phyloP scores from a whole-genome alignment of 169 alveolate genomes.

The Amoebophrya sp. region DNA sequence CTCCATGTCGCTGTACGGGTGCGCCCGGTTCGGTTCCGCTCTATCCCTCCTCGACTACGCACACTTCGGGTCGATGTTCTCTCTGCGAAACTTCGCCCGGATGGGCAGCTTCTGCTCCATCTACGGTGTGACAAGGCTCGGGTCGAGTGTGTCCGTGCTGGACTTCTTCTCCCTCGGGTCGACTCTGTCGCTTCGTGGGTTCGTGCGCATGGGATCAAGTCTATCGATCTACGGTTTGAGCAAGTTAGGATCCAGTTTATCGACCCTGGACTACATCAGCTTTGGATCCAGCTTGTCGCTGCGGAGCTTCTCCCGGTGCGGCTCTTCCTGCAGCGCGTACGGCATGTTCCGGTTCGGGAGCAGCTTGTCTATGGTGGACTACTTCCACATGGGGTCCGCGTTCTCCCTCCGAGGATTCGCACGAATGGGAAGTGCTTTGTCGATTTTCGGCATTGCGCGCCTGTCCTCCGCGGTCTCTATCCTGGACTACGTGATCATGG shows the following conservation, averaged over 20 bases:
- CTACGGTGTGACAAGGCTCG: constrained; percentile 25
- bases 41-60: constrained; percentile 33
- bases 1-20: constrained; percentile 34
- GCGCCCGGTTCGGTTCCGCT: constrained; percentile 34
- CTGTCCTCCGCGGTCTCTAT: not conserved
- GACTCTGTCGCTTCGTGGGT: constrained; percentile 25
- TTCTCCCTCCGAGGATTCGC: not conserved
- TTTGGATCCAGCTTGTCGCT: constrained; percentile 15
- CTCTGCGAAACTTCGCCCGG: constrained; percentile 38
- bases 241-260: not conserved
- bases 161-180: constrained; percentile 29
- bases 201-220: not conserved
- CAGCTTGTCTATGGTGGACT: not conserved
- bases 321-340: not conserved
- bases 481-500: not conserved
- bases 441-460: constrained; percentile 16
- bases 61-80: constrained; percentile 34
- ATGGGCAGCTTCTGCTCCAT: constrained; percentile 33
- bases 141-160: constrained; percentile 12
- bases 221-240: not conserved
- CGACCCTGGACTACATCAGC: constrained; percentile 25
- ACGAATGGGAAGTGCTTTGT: not conserved
- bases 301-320: constrained; percentile 26
- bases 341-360: constrained; percentile 29
- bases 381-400: constrained; percentile 3